Conservation (phyloP, 2,329 filamentous ascomycete genomes). For the Ophiostoma populinum region DNA sequence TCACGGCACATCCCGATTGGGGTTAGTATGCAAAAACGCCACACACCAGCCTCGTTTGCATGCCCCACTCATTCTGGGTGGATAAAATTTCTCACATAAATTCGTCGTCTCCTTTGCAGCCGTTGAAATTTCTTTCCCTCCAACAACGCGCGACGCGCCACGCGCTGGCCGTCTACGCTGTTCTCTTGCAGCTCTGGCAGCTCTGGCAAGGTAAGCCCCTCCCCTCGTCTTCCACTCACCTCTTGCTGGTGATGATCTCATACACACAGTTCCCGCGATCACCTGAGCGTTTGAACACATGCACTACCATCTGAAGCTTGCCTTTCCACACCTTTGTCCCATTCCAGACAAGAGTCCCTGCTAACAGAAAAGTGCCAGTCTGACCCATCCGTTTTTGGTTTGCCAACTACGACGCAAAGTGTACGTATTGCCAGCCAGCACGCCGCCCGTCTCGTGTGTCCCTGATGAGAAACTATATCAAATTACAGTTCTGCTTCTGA, state of each 20-base stretch:
- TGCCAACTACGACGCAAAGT: too few species aligned
- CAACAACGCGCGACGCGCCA: too few species aligned
- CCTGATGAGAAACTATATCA: constrained; percentile 44
- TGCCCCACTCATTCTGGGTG: constrained; percentile 4
- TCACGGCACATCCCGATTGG: too few species aligned
- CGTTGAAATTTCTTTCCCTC: constrained; percentile 6
- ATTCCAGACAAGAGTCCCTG: neutral
- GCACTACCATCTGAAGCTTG: constrained; percentile 58
- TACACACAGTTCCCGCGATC: constrained; percentile 44
- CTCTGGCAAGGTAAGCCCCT: constrained; percentile 4
- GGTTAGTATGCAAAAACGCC: constrained; percentile 6
- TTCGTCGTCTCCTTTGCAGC: constrained; percentile 2
- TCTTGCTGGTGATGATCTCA: constrained; percentile 33
- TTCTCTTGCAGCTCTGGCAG: too few species aligned
- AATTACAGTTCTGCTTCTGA: constrained; percentile 67
- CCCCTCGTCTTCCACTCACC: neutral
- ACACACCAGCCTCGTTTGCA: constrained; percentile 1
- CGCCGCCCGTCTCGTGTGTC: constrained; percentile 18
- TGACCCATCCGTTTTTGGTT: too few species aligned
- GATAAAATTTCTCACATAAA: constrained; percentile 7
- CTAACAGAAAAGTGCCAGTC: too few species aligned
- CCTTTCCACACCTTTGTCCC: neutral
- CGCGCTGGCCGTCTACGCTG: too few species aligned
- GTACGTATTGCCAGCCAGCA: constrained; percentile 1
- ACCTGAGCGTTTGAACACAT: constrained; percentile 50